Evolutionary conservation across 164 flowering plant genomes (phyloP), one percentile per base, ranked within the genome.

Genomic region (Aristolochia californica): DNA sequence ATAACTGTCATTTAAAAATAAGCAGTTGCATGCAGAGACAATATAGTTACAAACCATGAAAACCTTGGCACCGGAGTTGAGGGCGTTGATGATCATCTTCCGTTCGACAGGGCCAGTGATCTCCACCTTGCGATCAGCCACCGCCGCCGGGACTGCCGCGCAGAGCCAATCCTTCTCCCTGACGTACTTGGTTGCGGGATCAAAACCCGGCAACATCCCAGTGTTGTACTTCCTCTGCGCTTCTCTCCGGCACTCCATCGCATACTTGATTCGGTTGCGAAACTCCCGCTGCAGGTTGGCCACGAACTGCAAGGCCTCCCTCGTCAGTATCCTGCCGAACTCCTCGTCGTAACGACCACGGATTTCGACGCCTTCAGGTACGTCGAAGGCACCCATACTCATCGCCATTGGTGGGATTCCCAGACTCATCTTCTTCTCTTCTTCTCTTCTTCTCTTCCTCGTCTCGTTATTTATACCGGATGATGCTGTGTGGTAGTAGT

Each of bases 71-170:
- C 91, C 96, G 48, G 98, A 88, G 65, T 91, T 91, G 58, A 91
- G 93, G 0, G 98, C 96, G 62, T 91, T 88, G 71, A 91, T 86
- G 70, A 88, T 61, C 98, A 91, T 91, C 80, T 91, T 91, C 70
- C 95, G 59, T 66, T 91, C 96, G 18, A 79, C 88, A 0, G 98
- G 98, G 0, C 98, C 98, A 0, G 95, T 91, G 55, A 88, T 91
- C 80, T 91, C 98, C 59, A 91, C 98, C 69, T 73, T 83, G 70
- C 98, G 70, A 56, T 91, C 96, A 38, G 88, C 88, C 7, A 91
- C 77, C 11, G 81, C 84, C 0, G 85, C 80, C 0, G 95, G 90
- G 7, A 76, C 82, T 0, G 81, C 48, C 0, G 89, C 84, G 67
- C 96, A 87, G 0, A 71, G 66, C 98, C 98, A 91, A 1, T 81